Conservation (phyloP, 139 green algal species). For the Chlamydomonas applanata region DNA sequence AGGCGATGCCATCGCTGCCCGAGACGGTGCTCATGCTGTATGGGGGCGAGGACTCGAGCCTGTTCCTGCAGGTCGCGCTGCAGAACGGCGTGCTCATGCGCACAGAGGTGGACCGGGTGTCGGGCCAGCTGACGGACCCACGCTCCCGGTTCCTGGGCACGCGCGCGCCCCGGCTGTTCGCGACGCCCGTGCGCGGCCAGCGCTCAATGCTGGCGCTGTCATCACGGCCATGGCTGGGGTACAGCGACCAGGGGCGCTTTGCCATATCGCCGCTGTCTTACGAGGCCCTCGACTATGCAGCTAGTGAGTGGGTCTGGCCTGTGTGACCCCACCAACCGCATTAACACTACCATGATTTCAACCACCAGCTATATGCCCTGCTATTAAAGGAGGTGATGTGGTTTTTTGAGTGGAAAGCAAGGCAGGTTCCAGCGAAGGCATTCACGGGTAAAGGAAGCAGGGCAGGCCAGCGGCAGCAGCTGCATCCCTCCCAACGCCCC, state of each 20-base stretch:
- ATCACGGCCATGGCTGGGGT: slow-evolving; percentile 91
- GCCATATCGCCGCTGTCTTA: slow-evolving; percentile 89
- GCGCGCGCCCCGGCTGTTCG: slow-evolving; percentile 76
- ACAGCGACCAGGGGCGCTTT: slow-evolving; percentile 87
- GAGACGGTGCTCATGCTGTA: slow-evolving; percentile 81
- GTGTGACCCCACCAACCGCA: no score
- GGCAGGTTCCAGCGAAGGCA: no score
- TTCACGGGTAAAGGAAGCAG: no score
- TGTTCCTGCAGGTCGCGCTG: slow-evolving; percentile 94
- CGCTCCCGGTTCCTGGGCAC: slow-evolving; percentile 93
- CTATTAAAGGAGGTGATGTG: no score
- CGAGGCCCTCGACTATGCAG: slow-evolving; percentile 79
- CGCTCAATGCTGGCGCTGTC: slow-evolving; percentile 92
- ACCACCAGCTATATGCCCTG: no score
- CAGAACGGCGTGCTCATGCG: slow-evolving; percentile 92
- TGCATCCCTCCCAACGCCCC: no score
- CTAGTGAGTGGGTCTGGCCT: slow-evolving; percentile 47
- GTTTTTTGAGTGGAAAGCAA: no score
- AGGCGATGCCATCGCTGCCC: slow-evolving; percentile 61
- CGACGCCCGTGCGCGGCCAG: slow-evolving; percentile 59
- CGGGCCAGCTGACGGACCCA: slow-evolving; percentile 73
- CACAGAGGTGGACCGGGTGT: slow-evolving; percentile 68
- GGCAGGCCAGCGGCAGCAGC: not conserved
- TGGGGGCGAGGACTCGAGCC: slow-evolving; percentile 40
- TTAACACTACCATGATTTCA: no score